phyloP scores from a whole-genome alignment of 1,139 yeast species.

The Hanseniaspora gamundiae region DNA sequence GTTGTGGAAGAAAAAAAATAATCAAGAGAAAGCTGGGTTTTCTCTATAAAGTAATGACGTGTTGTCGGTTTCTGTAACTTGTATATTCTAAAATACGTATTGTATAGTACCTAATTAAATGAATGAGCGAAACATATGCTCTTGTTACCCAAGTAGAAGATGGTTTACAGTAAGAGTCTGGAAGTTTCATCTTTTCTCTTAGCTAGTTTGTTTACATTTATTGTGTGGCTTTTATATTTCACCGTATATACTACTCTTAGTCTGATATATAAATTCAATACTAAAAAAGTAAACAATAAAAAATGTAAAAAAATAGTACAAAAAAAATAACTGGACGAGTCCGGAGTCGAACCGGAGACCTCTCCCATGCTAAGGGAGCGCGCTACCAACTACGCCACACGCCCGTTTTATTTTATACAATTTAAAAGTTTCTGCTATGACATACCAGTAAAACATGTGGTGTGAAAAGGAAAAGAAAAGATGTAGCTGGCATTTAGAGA shows the following conservation, averaged over 20 bases:
- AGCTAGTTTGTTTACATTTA: too few species aligned
- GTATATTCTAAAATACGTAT: too few species aligned
- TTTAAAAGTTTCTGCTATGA: not conserved
- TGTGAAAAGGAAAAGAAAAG: not conserved
- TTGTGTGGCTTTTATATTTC: too few species aligned
- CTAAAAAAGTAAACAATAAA: not conserved
- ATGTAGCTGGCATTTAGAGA: not conserved
- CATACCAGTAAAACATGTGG: not conserved
- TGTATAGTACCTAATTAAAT: too few species aligned
- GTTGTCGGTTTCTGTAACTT: too few species aligned
- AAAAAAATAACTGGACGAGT: constrained; percentile 47
- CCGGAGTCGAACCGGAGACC: constrained; percentile 89
- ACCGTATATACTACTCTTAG: too few species aligned
- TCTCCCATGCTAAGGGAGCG: constrained; percentile 85
- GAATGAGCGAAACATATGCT: too few species aligned
- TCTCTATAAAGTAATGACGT: too few species aligned
- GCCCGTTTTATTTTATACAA: constrained; percentile 35
- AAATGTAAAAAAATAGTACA: not conserved
- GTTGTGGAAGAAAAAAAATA: not conserved
- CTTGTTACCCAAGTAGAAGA: too few species aligned
- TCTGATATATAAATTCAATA: too few species aligned
- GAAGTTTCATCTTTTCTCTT: too few species aligned
- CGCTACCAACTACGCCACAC: constrained; percentile 93
- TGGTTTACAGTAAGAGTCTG: too few species aligned
- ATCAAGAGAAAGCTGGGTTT: not conserved